Conservation (phyloP, 371 early-diverging fungal genomes). For the Mucor plumbeus region DNA sequence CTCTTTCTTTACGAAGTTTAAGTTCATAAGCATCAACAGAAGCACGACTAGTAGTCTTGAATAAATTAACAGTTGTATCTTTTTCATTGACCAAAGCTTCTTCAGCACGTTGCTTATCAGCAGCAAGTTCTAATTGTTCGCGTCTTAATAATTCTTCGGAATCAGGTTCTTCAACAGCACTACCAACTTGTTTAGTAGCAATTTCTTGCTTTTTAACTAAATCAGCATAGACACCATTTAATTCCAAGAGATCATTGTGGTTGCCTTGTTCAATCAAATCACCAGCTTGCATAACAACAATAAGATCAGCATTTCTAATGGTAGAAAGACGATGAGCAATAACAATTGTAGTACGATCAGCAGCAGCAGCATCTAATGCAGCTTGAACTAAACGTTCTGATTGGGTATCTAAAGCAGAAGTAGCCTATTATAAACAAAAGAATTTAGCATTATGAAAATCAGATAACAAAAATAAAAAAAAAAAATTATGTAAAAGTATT, state of each 20-base stretch:
- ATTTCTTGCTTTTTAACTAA: conserved; percentile 66
- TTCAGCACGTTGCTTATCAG: conserved; percentile 19
- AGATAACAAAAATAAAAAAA: conserved; percentile 14
- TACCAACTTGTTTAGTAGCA: conserved; percentile 31
- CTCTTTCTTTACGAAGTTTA: conserved; percentile 52
- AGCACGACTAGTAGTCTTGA: conserved; percentile 41
- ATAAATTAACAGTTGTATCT: conserved; percentile 29
- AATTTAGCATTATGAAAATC: neutral
- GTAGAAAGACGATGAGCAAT: conserved; percentile 92
- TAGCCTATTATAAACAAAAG: conserved; percentile 51
- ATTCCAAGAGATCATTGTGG: conserved; percentile 66
- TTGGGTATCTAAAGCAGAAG: conserved; percentile 78
- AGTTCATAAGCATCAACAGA: conserved; percentile 54
- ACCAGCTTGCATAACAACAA: conserved; percentile 82
- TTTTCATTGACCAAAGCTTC: conserved; percentile 32
- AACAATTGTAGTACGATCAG: conserved; percentile 87
- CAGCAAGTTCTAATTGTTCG: conserved; percentile 42
- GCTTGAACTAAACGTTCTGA: conserved; percentile 83
- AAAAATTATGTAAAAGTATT: neutral
- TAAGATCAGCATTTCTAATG: conserved; percentile 80
- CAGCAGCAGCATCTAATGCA: conserved; percentile 79
- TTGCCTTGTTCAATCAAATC: conserved; percentile 74
- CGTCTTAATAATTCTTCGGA: conserved; percentile 41
- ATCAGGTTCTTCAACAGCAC: conserved; percentile 27
- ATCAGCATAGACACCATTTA: conserved; percentile 60